A percentile compares a stretch with the other conserved stretches of the same genome.
Conservation (phyloP, 1,139 yeast genomes). For the Suhomyces panamericanus region DNA sequence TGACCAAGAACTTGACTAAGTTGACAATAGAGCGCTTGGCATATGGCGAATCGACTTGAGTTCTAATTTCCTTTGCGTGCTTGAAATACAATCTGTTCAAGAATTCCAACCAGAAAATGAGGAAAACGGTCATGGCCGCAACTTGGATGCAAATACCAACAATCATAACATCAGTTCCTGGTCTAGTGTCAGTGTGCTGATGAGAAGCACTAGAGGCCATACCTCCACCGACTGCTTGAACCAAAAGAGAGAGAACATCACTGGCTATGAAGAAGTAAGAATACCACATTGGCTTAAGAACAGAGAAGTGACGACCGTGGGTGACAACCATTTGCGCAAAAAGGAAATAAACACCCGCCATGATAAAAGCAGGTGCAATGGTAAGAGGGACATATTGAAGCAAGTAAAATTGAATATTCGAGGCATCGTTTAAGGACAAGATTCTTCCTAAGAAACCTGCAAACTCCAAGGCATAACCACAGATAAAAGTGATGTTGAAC, state of each 20-base stretch:
- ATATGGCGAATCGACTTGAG: constrained; percentile 21
- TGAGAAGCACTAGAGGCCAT: constrained; percentile 60
- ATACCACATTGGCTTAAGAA: constrained; percentile 73
- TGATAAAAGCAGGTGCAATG: constrained; percentile 82
- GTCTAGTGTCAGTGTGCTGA: constrained; percentile 32
- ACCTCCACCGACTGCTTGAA: constrained; percentile 87
- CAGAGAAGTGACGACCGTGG: constrained; percentile 63
- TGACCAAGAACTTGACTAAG: constrained; percentile 32
- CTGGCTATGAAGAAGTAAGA: constrained; percentile 65
- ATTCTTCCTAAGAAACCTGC: constrained; percentile 70
- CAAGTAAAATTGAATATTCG: constrained; percentile 48
- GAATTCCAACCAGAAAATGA: constrained; percentile 57
- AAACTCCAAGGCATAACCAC: constrained; percentile 65
- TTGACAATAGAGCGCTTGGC: constrained; percentile 29
- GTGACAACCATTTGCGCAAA: constrained; percentile 73
- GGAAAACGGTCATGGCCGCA: constrained; percentile 65
- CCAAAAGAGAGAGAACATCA: constrained; percentile 66
- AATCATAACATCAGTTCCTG: constrained; percentile 76
- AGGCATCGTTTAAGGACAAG: constrained; percentile 41
- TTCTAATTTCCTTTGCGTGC: constrained; percentile 20
- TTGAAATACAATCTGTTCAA: constrained; percentile 46
- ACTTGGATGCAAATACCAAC: constrained; percentile 84
- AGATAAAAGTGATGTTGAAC: constrained; percentile 62
- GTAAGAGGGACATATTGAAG: constrained; percentile 72
- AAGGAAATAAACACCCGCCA: constrained; percentile 83